A percentile compares a stretch with the other conserved stretches of the same genome.
Evolutionary conservation across 2,329 filamentous ascomycete genomes (phyloP).

Genomic region (Arachnomyces sp.): DNA sequence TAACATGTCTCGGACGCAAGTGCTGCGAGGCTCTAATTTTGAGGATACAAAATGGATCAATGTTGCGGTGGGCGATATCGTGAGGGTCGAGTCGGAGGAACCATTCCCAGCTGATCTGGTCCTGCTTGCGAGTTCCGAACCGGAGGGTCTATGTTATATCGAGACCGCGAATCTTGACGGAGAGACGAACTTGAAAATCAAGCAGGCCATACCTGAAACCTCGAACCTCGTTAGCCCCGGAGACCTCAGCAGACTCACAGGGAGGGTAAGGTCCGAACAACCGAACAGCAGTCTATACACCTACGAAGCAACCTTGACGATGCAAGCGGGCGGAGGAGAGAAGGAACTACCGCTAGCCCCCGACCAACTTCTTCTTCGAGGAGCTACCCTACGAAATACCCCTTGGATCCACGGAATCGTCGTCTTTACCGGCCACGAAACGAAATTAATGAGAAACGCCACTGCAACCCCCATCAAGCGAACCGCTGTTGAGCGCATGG

Average conservation of each 20-base stretch:
- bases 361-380: slow-evolving; percentile 83
- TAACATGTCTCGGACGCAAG: slow-evolving; percentile 77
- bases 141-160: slow-evolving; percentile 95
- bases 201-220: slow-evolving; percentile 92
- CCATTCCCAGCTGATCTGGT: slow-evolving; percentile 92
- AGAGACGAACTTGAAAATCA: slow-evolving; percentile 98
- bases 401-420: slow-evolving; percentile 95
- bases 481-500: slow-evolving; percentile 86
- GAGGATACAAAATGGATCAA: slow-evolving; percentile 88
- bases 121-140: slow-evolving; percentile 86
- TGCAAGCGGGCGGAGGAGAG: slow-evolving; percentile 82
- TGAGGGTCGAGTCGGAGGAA: slow-evolving; percentile 88
- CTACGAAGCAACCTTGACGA: slow-evolving; percentile 90
- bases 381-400: slow-evolving; percentile 88
- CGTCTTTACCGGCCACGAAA: slow-evolving; percentile 96
- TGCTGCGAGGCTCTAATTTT: slow-evolving; percentile 76
- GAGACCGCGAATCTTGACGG: slow-evolving; percentile 97
- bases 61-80: slow-evolving; percentile 82
- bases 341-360: slow-evolving; percentile 84
- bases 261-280: slow-evolving; percentile 85
- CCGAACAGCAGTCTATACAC: slow-evolving; percentile 98
- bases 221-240: slow-evolving; percentile 74
- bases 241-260: slow-evolving; percentile 77
- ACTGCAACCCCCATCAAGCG: slow-evolving; percentile 96
- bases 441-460: slow-evolving; percentile 97